These are phyloP conservation scores for Candida lessepsii DNA, from an alignment of 805 yeast genomes.

Conservation along the genomic window DNA sequence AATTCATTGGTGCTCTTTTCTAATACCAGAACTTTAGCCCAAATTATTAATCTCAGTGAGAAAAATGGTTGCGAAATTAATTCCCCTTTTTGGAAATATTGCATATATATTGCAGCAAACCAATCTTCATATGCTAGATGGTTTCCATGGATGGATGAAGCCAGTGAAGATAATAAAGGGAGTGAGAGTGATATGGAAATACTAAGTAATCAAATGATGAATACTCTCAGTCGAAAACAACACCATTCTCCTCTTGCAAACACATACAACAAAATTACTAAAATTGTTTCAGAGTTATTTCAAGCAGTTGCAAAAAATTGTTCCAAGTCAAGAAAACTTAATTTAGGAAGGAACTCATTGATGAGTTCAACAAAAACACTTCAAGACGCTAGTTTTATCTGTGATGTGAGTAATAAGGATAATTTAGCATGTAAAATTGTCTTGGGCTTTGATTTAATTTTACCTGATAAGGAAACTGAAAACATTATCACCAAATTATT, in stretches of 20 bases:
- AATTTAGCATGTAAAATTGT: too few species aligned
- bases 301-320: too few species aligned
- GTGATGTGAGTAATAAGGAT: too few species aligned
- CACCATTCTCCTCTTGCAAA: not conserved
- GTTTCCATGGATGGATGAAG: slow-evolving; percentile 5
- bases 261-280: not conserved
- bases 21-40: not conserved
- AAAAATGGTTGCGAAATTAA: not conserved
- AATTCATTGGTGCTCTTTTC: not conserved
- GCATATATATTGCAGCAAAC: not conserved
- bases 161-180: not conserved
- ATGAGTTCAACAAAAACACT: too few species aligned
- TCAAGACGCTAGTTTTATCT: too few species aligned
- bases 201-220: not conserved
- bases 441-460: too few species aligned
- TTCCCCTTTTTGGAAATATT: slow-evolving; percentile 1
- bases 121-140: not conserved
- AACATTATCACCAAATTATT: too few species aligned
- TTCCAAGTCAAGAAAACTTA: too few species aligned
- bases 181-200: not conserved
- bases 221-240: not conserved
- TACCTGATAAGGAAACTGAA: too few species aligned
- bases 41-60: not conserved
- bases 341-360: too few species aligned
- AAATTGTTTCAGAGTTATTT: too few species aligned